phyloP scores from a whole-genome alignment of 257 asterid species.

The Jacaranda mimosifolia region DNA sequence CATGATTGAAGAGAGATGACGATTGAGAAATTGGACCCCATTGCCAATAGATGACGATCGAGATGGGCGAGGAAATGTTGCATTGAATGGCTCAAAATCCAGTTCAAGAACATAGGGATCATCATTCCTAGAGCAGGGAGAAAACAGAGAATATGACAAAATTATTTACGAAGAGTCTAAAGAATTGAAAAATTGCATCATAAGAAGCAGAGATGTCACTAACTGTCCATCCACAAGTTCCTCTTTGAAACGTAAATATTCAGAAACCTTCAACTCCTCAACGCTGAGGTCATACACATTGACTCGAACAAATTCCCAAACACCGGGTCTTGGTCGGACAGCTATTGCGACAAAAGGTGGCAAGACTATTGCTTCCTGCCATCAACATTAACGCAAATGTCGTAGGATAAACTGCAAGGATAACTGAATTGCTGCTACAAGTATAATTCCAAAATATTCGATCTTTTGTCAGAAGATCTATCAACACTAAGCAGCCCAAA shows the following conservation, averaged over 20 bases:
- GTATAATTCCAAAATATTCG: slow-evolving; percentile 3
- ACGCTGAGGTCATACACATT: slow-evolving; percentile 85
- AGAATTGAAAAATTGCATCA: slow-evolving; percentile 4
- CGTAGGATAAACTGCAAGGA: not conserved
- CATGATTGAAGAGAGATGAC: slow-evolving; percentile 96
- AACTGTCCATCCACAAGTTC: slow-evolving; percentile 90
- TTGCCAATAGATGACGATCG: slow-evolving; percentile 93
- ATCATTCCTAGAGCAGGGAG: slow-evolving; percentile 51
- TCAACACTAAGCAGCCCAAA: not conserved
- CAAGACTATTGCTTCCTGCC: slow-evolving; percentile 91
- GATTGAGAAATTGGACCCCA: slow-evolving; percentile 97
- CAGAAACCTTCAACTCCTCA: slow-evolving; percentile 86
- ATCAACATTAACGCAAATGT: slow-evolving; percentile 27
- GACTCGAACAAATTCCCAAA: slow-evolving; percentile 97
- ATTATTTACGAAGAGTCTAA: not conserved
- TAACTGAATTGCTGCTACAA: not conserved
- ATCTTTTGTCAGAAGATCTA: not conserved
- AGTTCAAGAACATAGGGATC: slow-evolving; percentile 81
- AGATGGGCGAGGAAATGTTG: slow-evolving; percentile 87
- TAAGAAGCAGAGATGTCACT: slow-evolving; percentile 43
- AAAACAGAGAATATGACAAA: not conserved
- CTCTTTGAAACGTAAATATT: slow-evolving; percentile 86
- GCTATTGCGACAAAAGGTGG: slow-evolving; percentile 98
- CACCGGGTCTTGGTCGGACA: slow-evolving; percentile 98
- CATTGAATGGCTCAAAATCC: slow-evolving; percentile 98